Evolutionary conservation across 371 early-diverging fungal species (phyloP), one percentile per base, ranked within the genome.

Genomic region (Rhizopus delemar): DNA sequence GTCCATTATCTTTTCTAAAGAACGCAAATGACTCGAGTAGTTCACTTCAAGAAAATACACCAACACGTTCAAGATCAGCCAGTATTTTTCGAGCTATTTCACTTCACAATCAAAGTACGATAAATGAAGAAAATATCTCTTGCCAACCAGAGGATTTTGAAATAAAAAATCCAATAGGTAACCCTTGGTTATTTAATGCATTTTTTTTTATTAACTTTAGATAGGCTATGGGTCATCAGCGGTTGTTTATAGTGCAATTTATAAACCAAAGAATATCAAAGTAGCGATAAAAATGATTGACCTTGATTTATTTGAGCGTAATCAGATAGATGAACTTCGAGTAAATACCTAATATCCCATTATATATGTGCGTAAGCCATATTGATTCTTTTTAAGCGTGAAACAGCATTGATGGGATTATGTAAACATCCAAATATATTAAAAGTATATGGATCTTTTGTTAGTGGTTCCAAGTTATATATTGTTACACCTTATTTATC

Each of bases 211-310:
- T 56, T 52, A n/a, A 66, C n/a, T 22, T 22, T 22, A 22, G 22
- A 22, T 22, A 92, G 94, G 95, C 4, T 93, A 88, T 74, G 95
- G 95, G 8, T 92, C 93, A 0, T 94, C 94, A 2, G 95, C 94
- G 0, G 80, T 89, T 31, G 95, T 94, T 1, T 92, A 91, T 74
- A 75, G 79, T 53, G 93, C 94, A 8, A 75, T 80, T 53, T 94
- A 91, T 69, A 87, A 83, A 53, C 93, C 93, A 8, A 49, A 80
- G 31, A 81, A 85, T 50, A 83, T 83, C 65, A 69, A 78, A 41
- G 91, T 95, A 6, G 92, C 92, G 22, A 79, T 93, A 39, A 95
- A 95, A 66, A 85, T 92, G 70, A 93, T 95, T 65, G 94, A 95
- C 65, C 68, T 95, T 65, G 95, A 95, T 68, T 82, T 86, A 84